These are phyloP conservation scores for Penicillium mononematosum DNA, from an alignment of 495 filamentous ascomycete genomes.

Conservation along the genomic window DNA sequence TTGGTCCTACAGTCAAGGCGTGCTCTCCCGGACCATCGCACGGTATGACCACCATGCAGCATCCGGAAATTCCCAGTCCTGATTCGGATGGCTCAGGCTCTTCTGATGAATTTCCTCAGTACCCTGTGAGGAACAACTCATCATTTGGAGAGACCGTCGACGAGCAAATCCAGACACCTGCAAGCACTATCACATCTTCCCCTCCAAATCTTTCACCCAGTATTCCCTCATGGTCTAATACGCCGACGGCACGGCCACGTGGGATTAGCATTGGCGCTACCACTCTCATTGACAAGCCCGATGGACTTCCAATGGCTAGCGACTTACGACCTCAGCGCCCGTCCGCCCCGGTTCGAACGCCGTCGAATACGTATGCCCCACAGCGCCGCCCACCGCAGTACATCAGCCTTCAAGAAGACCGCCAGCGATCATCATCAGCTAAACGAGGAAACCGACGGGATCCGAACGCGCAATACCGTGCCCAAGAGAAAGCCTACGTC, in stretches of 20 bases:
- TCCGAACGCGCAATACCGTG: conserved; percentile 77
- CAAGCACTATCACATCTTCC: conserved; percentile 44
- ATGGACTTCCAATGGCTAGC: conserved; percentile 27
- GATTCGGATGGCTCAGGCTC: conserved; percentile 66
- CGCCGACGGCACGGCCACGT: conserved; percentile 37
- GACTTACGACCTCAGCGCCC: conserved; percentile 55
- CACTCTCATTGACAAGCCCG: conserved; percentile 35
- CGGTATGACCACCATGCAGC: conserved; percentile 48
- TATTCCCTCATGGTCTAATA: conserved; percentile 44
- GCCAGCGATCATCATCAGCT: conserved; percentile 53
- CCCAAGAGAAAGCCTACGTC: conserved; percentile 79
- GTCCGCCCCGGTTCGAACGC: conserved; percentile 59
- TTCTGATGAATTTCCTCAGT: conserved; percentile 55
- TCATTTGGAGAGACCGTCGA: conserved; percentile 42
- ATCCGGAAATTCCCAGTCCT: conserved; percentile 52
- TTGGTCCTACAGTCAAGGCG: conserved; percentile 16
- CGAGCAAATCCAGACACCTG: conserved; percentile 37
- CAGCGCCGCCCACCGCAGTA: conserved; percentile 68
- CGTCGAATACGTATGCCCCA: conserved; percentile 73
- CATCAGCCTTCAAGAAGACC: conserved; percentile 49
- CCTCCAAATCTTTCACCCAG: conserved; percentile 42
- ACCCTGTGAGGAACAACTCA: conserved; percentile 46
- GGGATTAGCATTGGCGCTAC: conserved; percentile 41
- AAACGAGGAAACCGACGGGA: conserved; percentile 56
- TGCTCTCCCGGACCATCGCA: conserved; percentile 21